Evolutionary conservation across 1,139 yeast species (phyloP), one percentile per base, ranked within the genome.

Genomic region (Pichia terricola): DNA sequence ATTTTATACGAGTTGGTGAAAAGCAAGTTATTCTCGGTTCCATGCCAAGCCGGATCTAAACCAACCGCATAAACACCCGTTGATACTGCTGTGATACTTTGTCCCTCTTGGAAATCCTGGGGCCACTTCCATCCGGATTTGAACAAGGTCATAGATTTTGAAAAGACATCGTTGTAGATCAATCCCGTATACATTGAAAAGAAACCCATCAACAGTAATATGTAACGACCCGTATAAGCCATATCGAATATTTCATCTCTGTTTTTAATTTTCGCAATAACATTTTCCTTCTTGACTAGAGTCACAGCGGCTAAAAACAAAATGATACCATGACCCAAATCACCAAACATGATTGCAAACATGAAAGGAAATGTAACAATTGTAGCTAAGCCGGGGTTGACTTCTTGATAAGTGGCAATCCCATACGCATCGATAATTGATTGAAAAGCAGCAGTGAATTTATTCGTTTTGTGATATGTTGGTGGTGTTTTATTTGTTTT

Each of bases 261-360:
- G 50, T 78, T 70, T 53, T 80, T 75, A 74, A 79, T 73, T 43
- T 73, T 70, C 25, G 73, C 81, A 49, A 91, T 73, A 43, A 67
- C 66, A 45, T 65, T 64, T 64, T 91, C 98, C 56, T 81, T 80
- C 42, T 73, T 54, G 16, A 91, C 88, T 55, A 91, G 67, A 38
- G 71, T 70, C 33, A 78, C 61, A 7, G 94, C 94, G 9, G 85
- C 89, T 51, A 86, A 63, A 39, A 80, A 68, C 55, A 94, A 70
- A 49, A 94, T 75, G 44, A 87, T 69, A 22, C 98, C 98, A 63
- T 91, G 99, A 4, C 99, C 99, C 50, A 89, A 66, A 67, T 91
- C 99, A 65, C 98, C 99, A 72, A 91, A 91, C 99, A 91, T 91
- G 55, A 94, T 85, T 34, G 98, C 96, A 69, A 91, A 91, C 96